Conservation (phyloP, 495 filamentous ascomycete species). For the Trichodelitschia bisporula region DNA sequence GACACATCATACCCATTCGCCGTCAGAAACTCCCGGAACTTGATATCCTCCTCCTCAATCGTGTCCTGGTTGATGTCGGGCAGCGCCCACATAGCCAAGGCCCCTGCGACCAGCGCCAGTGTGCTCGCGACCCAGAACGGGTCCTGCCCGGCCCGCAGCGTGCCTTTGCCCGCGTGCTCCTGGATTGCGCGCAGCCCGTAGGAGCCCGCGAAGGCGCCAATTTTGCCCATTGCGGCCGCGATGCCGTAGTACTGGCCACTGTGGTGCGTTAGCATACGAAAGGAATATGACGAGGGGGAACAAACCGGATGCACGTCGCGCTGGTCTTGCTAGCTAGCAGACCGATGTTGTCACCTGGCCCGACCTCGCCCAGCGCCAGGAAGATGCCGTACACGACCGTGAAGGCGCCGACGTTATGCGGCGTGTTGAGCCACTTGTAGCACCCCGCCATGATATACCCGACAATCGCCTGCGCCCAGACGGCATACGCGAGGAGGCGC, state of each 20-base stretch:
- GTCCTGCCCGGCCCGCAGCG: slow-evolving; percentile 38
- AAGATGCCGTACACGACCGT: slow-evolving; percentile 65
- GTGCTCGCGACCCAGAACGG: slow-evolving; percentile 21
- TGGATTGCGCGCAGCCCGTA: slow-evolving; percentile 55
- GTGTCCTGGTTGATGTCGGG: slow-evolving; percentile 18
- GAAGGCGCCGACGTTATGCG: slow-evolving; percentile 45
- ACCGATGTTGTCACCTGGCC: slow-evolving; percentile 81
- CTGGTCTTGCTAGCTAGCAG: slow-evolving; percentile 68
- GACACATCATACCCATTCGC: slow-evolving; percentile 43
- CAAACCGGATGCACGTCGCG: slow-evolving; percentile 48
- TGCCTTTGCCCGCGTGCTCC: slow-evolving; percentile 30
- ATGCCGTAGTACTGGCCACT: slow-evolving; percentile 79
- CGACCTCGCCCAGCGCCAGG: slow-evolving; percentile 58
- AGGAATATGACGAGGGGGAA: not conserved
- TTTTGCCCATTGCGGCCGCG: slow-evolving; percentile 63
- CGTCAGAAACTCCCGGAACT: slow-evolving; percentile 44
- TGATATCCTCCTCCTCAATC: slow-evolving; percentile 17
- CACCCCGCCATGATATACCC: slow-evolving; percentile 71
- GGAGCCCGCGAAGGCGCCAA: slow-evolving; percentile 78
- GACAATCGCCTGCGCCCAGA: slow-evolving; percentile 43
- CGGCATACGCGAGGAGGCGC: slow-evolving; percentile 39
- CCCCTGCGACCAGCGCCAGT: slow-evolving; percentile 13
- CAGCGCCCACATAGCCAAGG: slow-evolving; percentile 12
- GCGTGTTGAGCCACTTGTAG: slow-evolving; percentile 36
- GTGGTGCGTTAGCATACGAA: not conserved